A percentile compares a stretch with the other conserved stretches of the same genome.
These are phyloP conservation scores for Syncephalastrum sp. DNA, from an alignment of 371 early-diverging fungal genomes.

Conservation along the genomic window DNA sequence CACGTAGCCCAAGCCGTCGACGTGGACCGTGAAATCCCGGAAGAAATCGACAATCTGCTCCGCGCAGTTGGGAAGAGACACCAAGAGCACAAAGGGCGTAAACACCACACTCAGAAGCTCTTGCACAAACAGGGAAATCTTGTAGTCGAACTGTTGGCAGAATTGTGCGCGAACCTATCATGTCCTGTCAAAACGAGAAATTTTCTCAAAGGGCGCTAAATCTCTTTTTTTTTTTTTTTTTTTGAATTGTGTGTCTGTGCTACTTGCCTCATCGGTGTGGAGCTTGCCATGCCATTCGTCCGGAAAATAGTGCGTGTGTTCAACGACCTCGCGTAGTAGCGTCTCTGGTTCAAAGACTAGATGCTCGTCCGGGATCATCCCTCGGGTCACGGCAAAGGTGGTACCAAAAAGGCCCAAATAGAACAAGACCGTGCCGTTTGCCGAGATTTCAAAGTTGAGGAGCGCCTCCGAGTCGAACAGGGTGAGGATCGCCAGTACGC, in stretches of 20 bases:
- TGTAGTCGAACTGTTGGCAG: conserved; percentile 75
- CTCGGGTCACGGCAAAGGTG: conserved; percentile 78
- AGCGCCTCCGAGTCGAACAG: conserved; percentile 87
- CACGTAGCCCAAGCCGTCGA: conserved; percentile 88
- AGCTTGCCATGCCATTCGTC: conserved; percentile 79
- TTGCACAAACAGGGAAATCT: conserved; percentile 74
- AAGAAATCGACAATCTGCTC: conserved; percentile 89
- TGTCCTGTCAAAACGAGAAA: conserved; percentile 1
- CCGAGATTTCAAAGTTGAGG: conserved; percentile 86
- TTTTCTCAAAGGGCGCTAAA: background rate
- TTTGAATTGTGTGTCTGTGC: no score
- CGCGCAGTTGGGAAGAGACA: conserved; percentile 78
- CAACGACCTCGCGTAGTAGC: conserved; percentile 72
- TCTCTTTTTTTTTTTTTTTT: background rate
- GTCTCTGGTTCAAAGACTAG: conserved; percentile 80
- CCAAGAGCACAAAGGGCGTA: conserved; percentile 84
- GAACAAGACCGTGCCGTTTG: conserved; percentile 83
- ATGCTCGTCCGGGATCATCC: conserved; percentile 83
- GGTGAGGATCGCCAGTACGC: conserved; percentile 78
- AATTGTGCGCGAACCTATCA: conserved; percentile 79
- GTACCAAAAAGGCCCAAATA: conserved; percentile 90
- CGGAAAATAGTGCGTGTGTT: conserved; percentile 91
- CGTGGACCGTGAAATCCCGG: conserved; percentile 89
- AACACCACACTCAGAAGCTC: conserved; percentile 83
- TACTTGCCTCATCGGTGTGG: conserved; percentile 77